Evolutionary conservation across 2,329 filamentous ascomycete genomes (phyloP), one percentile per base, ranked within the genome.

Genomic region (Colletotrichum brevisporum): DNA sequence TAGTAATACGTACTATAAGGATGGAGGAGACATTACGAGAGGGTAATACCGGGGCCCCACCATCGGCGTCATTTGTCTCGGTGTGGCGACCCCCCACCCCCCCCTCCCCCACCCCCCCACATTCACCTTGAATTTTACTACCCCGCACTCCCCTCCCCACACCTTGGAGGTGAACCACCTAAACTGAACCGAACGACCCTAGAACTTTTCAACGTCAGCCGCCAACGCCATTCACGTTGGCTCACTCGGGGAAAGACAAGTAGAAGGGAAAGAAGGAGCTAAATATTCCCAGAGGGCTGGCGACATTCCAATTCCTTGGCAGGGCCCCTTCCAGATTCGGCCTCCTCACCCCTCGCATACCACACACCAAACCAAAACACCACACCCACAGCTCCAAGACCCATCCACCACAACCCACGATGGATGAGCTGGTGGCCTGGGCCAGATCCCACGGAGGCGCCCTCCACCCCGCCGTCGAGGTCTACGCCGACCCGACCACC

Each of bases 391-490:
- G 21, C 21, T 24, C 18, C 43, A 21, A 31, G 12, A 16, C 13
- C 6, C 13, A 9, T 13, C 15, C 27, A 52, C 13, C 21, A n/a
- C 10, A 18, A 26, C 51, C 52, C 54, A 43, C 36, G 12, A 69
- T 69, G 67, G 67, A 71, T 15, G 57, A 62, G 31, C 83, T 90
- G 5, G 70, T 85, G n/a, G 67, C 74, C 5, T 90, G 88, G 88
- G 84, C 84, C 5, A 74, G 72, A 26, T 73, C 75, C 1, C 78
- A 85, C 65, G 84, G 85, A 6, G 86, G 84, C 13, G 67, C 67
- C 5, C 78, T 91, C 27, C 84, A 90, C 72, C 82, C 83, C 0
- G 77, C 80, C 0, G 80, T 90, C 27, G 83, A 89, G 67, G 79
- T 91, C 56, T 86, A 86, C 74, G 74, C 83, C 2, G 84, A 89